Conservation (phyloP, 495 filamentous ascomycete species). For the Trypethelium eluteriae region DNA sequence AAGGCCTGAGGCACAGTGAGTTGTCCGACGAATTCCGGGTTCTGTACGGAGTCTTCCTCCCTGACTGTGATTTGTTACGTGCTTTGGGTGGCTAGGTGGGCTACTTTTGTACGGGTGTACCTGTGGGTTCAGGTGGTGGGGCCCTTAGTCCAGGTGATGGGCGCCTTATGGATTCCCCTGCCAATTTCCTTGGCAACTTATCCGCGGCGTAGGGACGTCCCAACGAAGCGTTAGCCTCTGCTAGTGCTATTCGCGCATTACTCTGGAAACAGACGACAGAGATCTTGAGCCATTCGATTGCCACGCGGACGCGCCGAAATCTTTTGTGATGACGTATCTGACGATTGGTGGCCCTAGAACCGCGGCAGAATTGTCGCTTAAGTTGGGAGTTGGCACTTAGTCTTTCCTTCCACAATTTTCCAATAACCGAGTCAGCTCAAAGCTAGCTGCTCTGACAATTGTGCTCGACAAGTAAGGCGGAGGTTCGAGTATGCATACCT, state of each 20-base stretch:
- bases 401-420: neutral
- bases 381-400: neutral
- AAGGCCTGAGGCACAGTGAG: neutral
- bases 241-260: neutral
- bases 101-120: neutral
- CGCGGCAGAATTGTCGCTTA: neutral
- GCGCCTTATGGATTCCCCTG: neutral
- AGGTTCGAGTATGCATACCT: neutral
- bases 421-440: neutral
- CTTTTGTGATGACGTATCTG: neutral
- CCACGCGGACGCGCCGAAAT: neutral
- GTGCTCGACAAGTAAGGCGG: neutral
- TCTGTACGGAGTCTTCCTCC: neutral
- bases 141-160: neutral
- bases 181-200: neutral
- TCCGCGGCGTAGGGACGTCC: neutral
- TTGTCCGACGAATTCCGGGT: neutral
- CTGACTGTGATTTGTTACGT: neutral
- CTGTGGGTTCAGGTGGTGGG: neutral
- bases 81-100: neutral
- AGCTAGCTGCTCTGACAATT: neutral
- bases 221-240: neutral
- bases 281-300: slow-evolving; percentile 4
- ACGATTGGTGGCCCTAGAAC: neutral
- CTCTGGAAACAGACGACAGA: neutral